These are phyloP conservation scores for Hortaea werneckii DNA, from an alignment of 2,329 filamentous ascomycete genomes.

Conservation along the genomic window DNA sequence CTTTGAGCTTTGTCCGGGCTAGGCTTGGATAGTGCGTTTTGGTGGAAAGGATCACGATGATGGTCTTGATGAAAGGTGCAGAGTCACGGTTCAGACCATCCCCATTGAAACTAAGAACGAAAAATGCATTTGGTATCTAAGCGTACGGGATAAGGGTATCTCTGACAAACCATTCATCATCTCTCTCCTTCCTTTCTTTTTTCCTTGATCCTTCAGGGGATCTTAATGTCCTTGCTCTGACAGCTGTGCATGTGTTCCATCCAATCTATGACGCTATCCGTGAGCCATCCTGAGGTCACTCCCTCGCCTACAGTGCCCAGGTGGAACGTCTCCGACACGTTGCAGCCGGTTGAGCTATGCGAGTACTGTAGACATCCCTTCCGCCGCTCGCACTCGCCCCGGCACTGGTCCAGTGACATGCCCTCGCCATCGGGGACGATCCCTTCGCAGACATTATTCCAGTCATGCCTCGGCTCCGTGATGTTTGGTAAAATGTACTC, in stretches of 20 bases:
- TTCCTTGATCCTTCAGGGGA: not conserved
- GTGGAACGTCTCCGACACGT: conserved; percentile 1
- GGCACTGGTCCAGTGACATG: conserved; percentile 14
- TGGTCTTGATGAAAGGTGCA: no score
- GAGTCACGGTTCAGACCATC: no score
- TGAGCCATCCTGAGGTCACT: not conserved
- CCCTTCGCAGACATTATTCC: conserved; percentile 19
- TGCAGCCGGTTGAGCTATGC: conserved; percentile 12
- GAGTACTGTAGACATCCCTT: conserved; percentile 18
- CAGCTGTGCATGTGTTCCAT: not conserved
- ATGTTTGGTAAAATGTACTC: conserved; percentile 17
- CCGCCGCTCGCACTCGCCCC: conserved; percentile 12
- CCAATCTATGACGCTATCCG: not conserved
- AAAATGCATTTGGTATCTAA: no score
- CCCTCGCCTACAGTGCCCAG: not conserved
- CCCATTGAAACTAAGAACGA: no score
- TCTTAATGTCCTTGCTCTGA: not conserved
- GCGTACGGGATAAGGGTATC: no score
- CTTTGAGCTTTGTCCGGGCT: conserved; percentile 48
- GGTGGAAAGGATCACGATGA: no score
- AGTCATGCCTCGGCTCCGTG: conserved; percentile 9
- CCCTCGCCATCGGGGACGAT: conserved; percentile 7
- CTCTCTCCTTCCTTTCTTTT: no score
- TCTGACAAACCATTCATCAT: no score
- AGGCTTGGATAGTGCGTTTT: no score